These are phyloP conservation scores for Phytophthora meadii DNA, from an alignment of 352 stramenopile genomes.

Conservation along the genomic window DNA sequence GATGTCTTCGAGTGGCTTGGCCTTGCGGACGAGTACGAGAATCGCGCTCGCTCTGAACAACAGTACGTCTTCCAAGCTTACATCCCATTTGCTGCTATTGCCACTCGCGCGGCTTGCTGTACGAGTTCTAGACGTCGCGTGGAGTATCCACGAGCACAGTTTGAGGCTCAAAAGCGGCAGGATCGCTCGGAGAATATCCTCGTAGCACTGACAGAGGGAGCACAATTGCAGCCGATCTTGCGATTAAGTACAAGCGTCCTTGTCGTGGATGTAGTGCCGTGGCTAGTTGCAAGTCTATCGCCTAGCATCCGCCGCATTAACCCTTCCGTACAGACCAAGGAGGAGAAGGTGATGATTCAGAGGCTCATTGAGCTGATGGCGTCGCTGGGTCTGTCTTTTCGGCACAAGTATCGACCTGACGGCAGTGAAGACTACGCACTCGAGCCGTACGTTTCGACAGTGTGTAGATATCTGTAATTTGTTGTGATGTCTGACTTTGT, in stretches of 20 bases:
- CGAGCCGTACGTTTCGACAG: slow-evolving; percentile 66
- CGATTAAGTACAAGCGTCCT: slow-evolving; percentile 66
- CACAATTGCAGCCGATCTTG: slow-evolving; percentile 63
- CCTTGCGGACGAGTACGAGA: slow-evolving; percentile 78
- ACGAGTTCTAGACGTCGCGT: slow-evolving; percentile 75
- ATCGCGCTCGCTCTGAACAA: slow-evolving; percentile 62
- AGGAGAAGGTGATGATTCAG: slow-evolving; percentile 73
- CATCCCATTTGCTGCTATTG: slow-evolving; percentile 74
- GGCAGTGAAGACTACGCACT: slow-evolving; percentile 75
- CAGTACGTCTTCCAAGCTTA: slow-evolving; percentile 78
- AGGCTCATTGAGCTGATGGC: slow-evolving; percentile 82
- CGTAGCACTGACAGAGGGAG: slow-evolving; percentile 65
- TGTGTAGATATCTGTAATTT: background rate
- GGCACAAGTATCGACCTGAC: slow-evolving; percentile 70
- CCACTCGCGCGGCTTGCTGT: slow-evolving; percentile 74
- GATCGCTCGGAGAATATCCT: slow-evolving; percentile 78
- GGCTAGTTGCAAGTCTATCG: slow-evolving; percentile 69
- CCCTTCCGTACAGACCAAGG: slow-evolving; percentile 58
- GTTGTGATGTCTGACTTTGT: background rate
- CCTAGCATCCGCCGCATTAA: slow-evolving; percentile 71
- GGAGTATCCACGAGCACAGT: slow-evolving; percentile 73
- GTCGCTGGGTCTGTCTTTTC: slow-evolving; percentile 80
- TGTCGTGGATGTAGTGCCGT: slow-evolving; percentile 79
- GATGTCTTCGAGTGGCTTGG: slow-evolving; percentile 87
- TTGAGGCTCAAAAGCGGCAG: slow-evolving; percentile 60